Percentiles rank a stretch among this genome's conserved stretches.
These are phyloP conservation scores for Amanita inopinata DNA, from an alignment of 768 basidiomycete genomes.

Conservation along the genomic window DNA sequence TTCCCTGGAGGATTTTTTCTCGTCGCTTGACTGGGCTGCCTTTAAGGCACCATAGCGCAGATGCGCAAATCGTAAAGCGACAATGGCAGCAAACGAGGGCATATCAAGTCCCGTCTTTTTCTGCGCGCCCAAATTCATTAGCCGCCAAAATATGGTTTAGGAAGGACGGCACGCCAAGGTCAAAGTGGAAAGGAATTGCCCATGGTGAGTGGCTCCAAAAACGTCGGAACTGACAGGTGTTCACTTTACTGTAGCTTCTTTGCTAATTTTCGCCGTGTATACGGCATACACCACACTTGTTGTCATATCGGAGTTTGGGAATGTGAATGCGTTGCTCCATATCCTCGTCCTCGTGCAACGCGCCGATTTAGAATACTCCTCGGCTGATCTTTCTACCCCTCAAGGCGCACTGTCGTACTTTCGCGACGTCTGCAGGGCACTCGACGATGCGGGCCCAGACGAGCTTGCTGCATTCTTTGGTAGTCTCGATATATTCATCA, in stretches of 20 bases:
- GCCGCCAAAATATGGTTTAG: slow-evolving; percentile 5
- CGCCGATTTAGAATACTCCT: background rate
- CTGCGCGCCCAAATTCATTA: slow-evolving; percentile 4
- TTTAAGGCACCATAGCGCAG: background rate
- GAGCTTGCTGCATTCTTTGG: background rate
- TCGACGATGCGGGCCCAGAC: background rate
- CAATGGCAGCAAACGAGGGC: background rate
- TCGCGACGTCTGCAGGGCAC: background rate
- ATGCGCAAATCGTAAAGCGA: background rate
- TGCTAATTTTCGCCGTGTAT: background rate
- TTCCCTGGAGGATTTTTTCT: slow-evolving; percentile 1
- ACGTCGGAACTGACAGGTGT: background rate
- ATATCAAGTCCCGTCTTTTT: background rate
- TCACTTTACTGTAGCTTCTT: background rate
- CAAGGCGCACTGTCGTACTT: background rate
- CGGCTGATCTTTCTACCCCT: slow-evolving; percentile 1
- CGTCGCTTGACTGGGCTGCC: background rate
- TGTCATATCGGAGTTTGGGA: background rate
- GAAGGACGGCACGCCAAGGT: slow-evolving; percentile 8
- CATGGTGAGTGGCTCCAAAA: background rate
- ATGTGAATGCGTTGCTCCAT: background rate
- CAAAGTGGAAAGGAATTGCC: slow-evolving; percentile 2
- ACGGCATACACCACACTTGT: background rate
- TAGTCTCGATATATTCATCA: background rate
- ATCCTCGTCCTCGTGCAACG: slow-evolving; percentile 1